Percentiles rank a stretch among this genome's conserved stretches.
Conservation (phyloP, 345 rosid species). For the Pelargonium nanum region DNA sequence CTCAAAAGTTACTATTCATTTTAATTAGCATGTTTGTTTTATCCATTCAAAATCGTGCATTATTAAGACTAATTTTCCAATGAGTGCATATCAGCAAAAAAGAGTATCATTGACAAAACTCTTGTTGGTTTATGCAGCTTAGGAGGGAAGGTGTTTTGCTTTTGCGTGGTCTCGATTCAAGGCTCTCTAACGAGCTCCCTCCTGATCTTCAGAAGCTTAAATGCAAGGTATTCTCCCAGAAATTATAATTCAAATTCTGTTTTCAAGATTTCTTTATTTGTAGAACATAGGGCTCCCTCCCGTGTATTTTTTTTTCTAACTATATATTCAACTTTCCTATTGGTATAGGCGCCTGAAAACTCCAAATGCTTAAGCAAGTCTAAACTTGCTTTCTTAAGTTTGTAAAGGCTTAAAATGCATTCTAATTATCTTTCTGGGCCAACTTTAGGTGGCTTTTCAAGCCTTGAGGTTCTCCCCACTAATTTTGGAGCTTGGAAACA, state of each 20-base stretch:
- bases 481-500: conserved; percentile 63
- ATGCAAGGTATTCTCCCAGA: conserved; percentile 71
- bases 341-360: too few relatives aligned
- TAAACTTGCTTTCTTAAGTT: not conserved
- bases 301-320: too few relatives aligned
- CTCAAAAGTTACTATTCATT: not conserved
- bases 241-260: too few relatives aligned
- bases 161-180: conserved; percentile 79
- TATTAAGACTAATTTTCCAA: conserved; percentile 2
- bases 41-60: not conserved
- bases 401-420: not conserved
- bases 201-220: conserved; percentile 90
- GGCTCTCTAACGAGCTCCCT: conserved; percentile 87
- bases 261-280: too few relatives aligned
- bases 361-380: too few relatives aligned
- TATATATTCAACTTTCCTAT: too few relatives aligned
- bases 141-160: conserved; percentile 83
- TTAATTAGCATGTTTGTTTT: not conserved
- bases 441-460: conserved; percentile 64
- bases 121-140: conserved; percentile 40
- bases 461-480: conserved; percentile 65
- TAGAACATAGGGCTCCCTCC: too few relatives aligned
- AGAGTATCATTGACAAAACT: conserved; percentile 3
- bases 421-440: not conserved
- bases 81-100: not conserved